Conservation (phyloP, 352 stramenopile species). For the Globisporangium megalacanthum region DNA sequence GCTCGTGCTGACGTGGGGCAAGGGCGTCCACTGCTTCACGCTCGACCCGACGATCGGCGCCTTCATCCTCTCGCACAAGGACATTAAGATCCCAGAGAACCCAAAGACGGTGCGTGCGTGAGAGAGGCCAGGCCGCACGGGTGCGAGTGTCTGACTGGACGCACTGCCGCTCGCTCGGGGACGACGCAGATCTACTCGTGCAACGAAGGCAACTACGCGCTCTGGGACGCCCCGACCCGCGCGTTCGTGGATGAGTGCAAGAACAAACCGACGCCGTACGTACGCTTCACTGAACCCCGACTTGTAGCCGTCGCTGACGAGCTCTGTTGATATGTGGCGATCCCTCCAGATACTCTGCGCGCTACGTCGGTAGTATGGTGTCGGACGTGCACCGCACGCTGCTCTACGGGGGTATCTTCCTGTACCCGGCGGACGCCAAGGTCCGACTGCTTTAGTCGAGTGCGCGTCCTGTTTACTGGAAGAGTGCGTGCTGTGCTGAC, state of each 20-base stretch:
- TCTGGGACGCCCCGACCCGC: conserved; percentile 93
- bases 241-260: conserved; percentile 87
- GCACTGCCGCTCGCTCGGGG: neutral
- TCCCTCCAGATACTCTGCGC: conserved; percentile 73
- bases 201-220: conserved; percentile 97
- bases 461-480: no score
- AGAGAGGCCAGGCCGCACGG: no score
- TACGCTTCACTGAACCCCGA: neutral
- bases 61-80: conserved; percentile 95
- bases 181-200: conserved; percentile 91
- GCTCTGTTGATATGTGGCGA: neutral
- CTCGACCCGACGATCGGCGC: conserved; percentile 97
- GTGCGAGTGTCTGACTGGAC: conserved; percentile 1
- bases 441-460: conserved; percentile 21
- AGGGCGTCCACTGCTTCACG: conserved; percentile 96
- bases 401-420: conserved; percentile 97
- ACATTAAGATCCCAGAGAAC: conserved; percentile 94
- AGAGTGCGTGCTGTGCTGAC: no score
- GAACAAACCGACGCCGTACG: conserved; percentile 62
- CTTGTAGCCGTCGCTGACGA: neutral
- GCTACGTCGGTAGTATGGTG: conserved; percentile 99
- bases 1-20: conserved; percentile 95
- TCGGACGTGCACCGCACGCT: conserved; percentile 98
- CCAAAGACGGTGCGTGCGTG: conserved; percentile 57
- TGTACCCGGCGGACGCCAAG: conserved; percentile 97